phyloP scores from a whole-genome alignment of 129 eudicot species.

The Chrysanthemum makinoi region DNA sequence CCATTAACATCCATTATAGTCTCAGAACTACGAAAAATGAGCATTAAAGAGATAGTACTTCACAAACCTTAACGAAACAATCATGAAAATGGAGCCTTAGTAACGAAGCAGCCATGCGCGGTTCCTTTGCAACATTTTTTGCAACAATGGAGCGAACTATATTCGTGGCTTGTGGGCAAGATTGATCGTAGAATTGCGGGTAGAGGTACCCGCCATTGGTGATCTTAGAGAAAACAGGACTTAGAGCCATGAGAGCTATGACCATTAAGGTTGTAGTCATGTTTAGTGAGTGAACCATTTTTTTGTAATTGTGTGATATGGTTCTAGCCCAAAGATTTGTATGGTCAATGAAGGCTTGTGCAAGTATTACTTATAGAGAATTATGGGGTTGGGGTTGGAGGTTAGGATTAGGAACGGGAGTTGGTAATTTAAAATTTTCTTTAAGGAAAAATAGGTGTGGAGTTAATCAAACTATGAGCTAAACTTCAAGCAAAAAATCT shows the following conservation, averaged over 20 bases:
- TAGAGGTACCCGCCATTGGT: conserved; percentile 58
- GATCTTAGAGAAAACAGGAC: conserved; percentile 26
- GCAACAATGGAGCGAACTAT: conserved; percentile 60
- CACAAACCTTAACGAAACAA: conserved; percentile 82
- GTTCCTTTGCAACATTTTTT: conserved; percentile 65
- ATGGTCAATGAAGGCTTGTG: conserved; percentile 20
- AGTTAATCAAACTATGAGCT: conserved; percentile 2
- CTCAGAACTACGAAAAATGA: background rate
- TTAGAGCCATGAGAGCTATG: conserved; percentile 21
- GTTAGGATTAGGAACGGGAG: conserved; percentile 16
- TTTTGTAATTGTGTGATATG: conserved; percentile 9
- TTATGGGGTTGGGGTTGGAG: conserved; percentile 19
- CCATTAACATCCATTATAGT: conserved; percentile 6
- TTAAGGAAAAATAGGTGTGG: background rate
- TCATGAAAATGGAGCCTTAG: conserved; percentile 91
- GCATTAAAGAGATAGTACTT: background rate
- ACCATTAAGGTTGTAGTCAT: conserved; percentile 8
- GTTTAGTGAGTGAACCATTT: conserved; percentile 23
- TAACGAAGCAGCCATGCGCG: conserved; percentile 90
- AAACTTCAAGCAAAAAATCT: background rate
- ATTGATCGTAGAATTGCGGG: conserved; percentile 75
- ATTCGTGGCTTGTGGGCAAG: conserved; percentile 62
- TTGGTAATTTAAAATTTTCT: conserved; percentile 5
- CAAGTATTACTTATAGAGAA: conserved; percentile 26
- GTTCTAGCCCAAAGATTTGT: conserved; percentile 10